phyloP scores from a whole-genome alignment of 1,284 basidiomycete genomes.

The Paramarasmius palmivorus region DNA sequence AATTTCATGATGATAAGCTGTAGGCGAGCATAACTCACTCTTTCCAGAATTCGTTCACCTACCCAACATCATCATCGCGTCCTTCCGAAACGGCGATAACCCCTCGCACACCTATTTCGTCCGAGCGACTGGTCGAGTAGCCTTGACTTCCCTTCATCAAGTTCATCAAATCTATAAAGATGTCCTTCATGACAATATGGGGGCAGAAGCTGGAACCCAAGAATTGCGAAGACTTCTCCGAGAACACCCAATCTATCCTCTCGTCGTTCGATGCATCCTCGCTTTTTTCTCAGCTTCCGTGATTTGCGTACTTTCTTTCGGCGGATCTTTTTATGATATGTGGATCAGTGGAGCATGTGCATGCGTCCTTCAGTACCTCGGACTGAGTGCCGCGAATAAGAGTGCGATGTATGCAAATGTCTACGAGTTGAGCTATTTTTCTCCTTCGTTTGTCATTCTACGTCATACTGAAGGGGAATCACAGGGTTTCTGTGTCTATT shows the following conservation, averaged over 20 bases:
- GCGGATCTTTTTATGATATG: slow-evolving; percentile 82
- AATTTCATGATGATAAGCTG: background rate
- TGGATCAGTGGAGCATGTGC: slow-evolving; percentile 77
- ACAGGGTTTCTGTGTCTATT: slow-evolving; percentile 80
- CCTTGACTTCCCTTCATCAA: slow-evolving; percentile 70
- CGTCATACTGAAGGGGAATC: too few relatives aligned
- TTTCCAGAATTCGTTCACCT: slow-evolving; percentile 75
- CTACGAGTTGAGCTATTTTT: slow-evolving; percentile 73
- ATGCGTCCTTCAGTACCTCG: slow-evolving; percentile 71
- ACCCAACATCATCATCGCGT: slow-evolving; percentile 77
- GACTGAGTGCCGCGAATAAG: slow-evolving; percentile 75
- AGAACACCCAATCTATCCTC: slow-evolving; percentile 62
- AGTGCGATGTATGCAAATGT: slow-evolving; percentile 86
- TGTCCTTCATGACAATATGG: slow-evolving; percentile 76
- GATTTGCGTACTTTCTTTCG: slow-evolving; percentile 81
- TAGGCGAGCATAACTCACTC: background rate
- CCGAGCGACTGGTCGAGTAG: slow-evolving; percentile 71
- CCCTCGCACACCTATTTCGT: slow-evolving; percentile 76
- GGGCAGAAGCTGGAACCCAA: slow-evolving; percentile 62
- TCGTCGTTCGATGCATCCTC: slow-evolving; percentile 63
- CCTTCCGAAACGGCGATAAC: slow-evolving; percentile 66
- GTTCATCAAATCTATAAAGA: slow-evolving; percentile 77
- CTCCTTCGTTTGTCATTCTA: too few relatives aligned
- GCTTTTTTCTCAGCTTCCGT: slow-evolving; percentile 75
- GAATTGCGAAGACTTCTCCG: slow-evolving; percentile 61